Evolutionary conservation across 805 yeast species (phyloP).

Genomic region (Cyberlindnera suaveolens): DNA sequence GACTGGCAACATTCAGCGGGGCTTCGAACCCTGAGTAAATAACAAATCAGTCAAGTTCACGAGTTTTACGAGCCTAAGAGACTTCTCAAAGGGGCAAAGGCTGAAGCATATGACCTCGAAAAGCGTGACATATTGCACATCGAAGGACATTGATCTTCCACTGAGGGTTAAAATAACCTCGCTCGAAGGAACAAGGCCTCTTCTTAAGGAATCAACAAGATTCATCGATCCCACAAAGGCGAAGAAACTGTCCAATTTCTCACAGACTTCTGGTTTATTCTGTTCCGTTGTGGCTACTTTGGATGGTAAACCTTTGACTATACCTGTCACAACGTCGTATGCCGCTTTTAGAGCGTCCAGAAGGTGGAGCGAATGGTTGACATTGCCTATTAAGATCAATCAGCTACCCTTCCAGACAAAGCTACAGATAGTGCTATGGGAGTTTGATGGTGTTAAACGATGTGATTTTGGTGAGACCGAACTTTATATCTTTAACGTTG

Average conservation of each 20-base stretch:
- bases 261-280: constrained; percentile 29
- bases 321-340: constrained; percentile 44
- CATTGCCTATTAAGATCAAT: constrained; percentile 62
- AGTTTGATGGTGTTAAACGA: constrained; percentile 49
- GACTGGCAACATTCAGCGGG: no score
- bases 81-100: background rate
- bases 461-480: constrained; percentile 56
- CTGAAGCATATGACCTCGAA: constrained; percentile 21
- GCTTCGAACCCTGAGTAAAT: no score
- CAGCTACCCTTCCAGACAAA: constrained; percentile 64
- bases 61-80: no score
- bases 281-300: constrained; percentile 42
- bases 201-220: constrained; percentile 38
- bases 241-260: constrained; percentile 34
- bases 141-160: constrained; percentile 47
- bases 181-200: constrained; percentile 37
- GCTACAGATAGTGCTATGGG: constrained; percentile 61
- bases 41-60: no score
- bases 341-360: constrained; percentile 38
- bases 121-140: constrained; percentile 48
- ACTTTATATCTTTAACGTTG: constrained; percentile 49
- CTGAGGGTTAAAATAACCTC: constrained; percentile 42
- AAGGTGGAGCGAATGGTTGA: constrained; percentile 69
- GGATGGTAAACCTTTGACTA: constrained; percentile 39
- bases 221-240: constrained; percentile 41